Evolutionary conservation across 177 flowering plant genomes (phyloP).

Genomic region (Vitis hybrid): DNA sequence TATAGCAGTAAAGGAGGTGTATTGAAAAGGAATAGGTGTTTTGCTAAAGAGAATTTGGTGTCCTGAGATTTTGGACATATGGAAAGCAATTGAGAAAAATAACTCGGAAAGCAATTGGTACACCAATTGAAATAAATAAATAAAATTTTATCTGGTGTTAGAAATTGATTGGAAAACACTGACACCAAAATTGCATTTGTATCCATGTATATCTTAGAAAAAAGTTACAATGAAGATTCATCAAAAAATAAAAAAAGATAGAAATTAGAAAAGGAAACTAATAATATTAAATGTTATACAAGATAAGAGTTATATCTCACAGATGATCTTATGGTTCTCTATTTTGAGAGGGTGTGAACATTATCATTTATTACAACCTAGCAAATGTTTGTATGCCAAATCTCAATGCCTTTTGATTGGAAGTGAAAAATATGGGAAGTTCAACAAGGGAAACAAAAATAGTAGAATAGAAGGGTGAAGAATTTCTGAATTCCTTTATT

Average conservation of each 20-base stretch:
- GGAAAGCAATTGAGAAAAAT: background rate
- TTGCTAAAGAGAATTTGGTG: background rate
- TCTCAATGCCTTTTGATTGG: no score
- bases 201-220: no score
- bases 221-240: background rate
- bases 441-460: no score
- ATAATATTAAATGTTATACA: background rate
- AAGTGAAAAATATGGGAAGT: no score
- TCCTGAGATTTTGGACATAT: background rate
- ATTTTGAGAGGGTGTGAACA: background rate
- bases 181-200: no score
- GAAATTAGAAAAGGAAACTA: background rate
- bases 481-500: no score
- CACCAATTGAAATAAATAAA: background rate
- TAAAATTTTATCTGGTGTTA: no score
- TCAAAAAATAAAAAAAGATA: background rate
- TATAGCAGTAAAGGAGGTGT: background rate
- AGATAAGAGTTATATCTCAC: background rate
- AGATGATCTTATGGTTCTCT: background rate
- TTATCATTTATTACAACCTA: no score
- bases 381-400: no score
- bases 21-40: background rate
- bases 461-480: no score
- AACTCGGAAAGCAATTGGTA: background rate
- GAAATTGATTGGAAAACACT: no score